Evolutionary conservation across 805 yeast genomes (phyloP).

Genomic region (Komagataella mondaviorum): DNA sequence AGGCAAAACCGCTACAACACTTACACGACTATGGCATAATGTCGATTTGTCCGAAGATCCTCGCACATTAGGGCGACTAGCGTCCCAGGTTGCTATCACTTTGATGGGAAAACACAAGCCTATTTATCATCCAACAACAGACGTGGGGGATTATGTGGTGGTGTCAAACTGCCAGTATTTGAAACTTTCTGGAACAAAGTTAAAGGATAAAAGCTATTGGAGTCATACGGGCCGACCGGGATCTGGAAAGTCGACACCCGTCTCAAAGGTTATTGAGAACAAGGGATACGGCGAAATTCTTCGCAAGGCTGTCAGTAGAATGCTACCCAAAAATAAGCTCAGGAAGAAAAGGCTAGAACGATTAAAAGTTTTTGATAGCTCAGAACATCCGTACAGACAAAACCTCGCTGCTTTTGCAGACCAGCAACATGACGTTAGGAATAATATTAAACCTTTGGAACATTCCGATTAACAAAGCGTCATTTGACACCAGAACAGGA

Average conservation of each 20-base stretch:
- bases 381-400: constrained; percentile 73
- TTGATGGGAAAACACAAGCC: constrained; percentile 98
- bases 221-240: constrained; percentile 88
- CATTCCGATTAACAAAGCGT: not conserved
- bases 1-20: constrained; percentile 53
- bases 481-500: not conserved
- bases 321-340: constrained; percentile 87
- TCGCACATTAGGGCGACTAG: constrained; percentile 85
- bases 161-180: constrained; percentile 83
- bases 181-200: constrained; percentile 75
- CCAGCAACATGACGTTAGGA: constrained; percentile 41
- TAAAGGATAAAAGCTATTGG: constrained; percentile 74
- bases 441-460: constrained; percentile 25
- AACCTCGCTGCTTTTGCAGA: constrained; percentile 82
- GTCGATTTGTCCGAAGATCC: constrained; percentile 77
- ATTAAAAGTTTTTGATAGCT: constrained; percentile 77
- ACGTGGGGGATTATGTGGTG: constrained; percentile 93
- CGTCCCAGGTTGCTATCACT: constrained; percentile 76
- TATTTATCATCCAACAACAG: constrained; percentile 60
- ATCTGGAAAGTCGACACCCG: constrained; percentile 65
- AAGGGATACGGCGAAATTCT: constrained; percentile 84
- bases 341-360: constrained; percentile 72
- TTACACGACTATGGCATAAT: constrained; percentile 90
- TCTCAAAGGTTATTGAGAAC: constrained; percentile 62
- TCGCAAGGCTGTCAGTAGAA: constrained; percentile 81